Conservation (phyloP, 2,329 filamentous ascomycete species). For the Coniella vitis region DNA sequence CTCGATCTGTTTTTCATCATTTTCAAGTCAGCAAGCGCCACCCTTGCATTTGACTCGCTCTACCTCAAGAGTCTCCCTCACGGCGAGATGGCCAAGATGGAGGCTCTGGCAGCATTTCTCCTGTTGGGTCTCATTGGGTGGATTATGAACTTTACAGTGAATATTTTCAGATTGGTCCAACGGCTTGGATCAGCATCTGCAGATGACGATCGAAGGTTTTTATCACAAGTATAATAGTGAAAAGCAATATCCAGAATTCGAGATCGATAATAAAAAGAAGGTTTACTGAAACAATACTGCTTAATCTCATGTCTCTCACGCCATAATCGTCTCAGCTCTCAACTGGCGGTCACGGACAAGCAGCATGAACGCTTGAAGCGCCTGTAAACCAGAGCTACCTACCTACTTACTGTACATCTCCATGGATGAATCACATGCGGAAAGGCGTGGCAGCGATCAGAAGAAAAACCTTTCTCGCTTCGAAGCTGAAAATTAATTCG, state of each 20-base stretch:
- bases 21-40: constrained; percentile 89
- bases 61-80: constrained; percentile 42
- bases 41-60: constrained; percentile 80
- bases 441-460: too few relatives aligned
- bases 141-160: constrained; percentile 84
- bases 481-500: too few relatives aligned
- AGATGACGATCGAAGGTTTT: constrained; percentile 31
- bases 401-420: too few relatives aligned
- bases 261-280: background rate
- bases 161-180: constrained; percentile 65
- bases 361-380: too few relatives aligned
- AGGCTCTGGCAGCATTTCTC: constrained; percentile 70
- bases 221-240: background rate
- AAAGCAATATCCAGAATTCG: background rate
- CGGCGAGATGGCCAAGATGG: constrained; percentile 14
- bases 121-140: constrained; percentile 80
- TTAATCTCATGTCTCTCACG: too few relatives aligned
- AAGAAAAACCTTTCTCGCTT: too few relatives aligned
- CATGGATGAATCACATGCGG: too few relatives aligned
- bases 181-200: constrained; percentile 52
- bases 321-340: too few relatives aligned
- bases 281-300: too few relatives aligned
- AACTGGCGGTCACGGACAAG: too few relatives aligned
- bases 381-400: too few relatives aligned
- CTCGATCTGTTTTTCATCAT: constrained; percentile 95